Evolutionary conservation across 495 filamentous ascomycete genomes (phyloP).

Genomic region (Neurospora sp.): DNA sequence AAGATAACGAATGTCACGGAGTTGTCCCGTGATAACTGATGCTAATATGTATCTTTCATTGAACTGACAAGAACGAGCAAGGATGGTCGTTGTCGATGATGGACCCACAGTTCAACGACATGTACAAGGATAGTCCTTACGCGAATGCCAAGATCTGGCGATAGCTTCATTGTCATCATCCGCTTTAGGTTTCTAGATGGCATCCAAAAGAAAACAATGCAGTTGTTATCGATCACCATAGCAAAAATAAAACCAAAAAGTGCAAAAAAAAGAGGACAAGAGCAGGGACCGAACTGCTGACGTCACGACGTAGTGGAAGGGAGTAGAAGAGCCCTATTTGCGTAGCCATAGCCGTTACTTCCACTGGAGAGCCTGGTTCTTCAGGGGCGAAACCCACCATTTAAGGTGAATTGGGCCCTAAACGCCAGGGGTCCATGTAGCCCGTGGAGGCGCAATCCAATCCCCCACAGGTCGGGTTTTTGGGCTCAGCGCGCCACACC

Average conservation of each 20-base stretch:
- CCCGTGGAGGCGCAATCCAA: neutral
- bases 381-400: neutral
- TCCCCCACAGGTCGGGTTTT: neutral
- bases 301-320: neutral
- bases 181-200: neutral
- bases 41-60: neutral
- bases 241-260: neutral
- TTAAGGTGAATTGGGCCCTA: neutral
- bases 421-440: neutral
- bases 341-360: neutral
- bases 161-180: neutral
- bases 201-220: neutral
- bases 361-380: neutral
- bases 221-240: no score
- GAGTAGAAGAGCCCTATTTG: neutral
- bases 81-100: neutral
- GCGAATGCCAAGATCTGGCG: neutral
- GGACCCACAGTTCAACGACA: neutral
- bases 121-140: neutral
- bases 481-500: neutral
- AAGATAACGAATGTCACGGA: neutral
- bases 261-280: neutral
- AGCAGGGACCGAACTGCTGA: neutral
- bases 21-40: neutral
- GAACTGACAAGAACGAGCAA: neutral